A percentile compares a stretch with the other conserved stretches of the same genome.
These are phyloP conservation scores for Mycena olivaceomarginata DNA, from an alignment of 768 basidiomycete genomes.

Conservation along the genomic window DNA sequence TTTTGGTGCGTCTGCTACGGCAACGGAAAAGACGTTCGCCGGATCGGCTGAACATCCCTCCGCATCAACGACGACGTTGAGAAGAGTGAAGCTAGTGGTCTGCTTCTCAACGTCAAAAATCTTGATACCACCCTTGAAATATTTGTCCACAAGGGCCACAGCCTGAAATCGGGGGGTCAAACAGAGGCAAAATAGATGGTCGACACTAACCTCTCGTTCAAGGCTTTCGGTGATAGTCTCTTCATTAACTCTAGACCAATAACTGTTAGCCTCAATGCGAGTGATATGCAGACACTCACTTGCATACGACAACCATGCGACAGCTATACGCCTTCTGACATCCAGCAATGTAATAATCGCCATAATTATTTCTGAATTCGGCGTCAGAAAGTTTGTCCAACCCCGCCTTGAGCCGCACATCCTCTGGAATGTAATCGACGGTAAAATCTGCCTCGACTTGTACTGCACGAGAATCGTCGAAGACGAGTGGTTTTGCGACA, in stretches of 20 bases:
- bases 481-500: conserved; percentile 32
- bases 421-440: conserved; percentile 34
- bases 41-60: conserved; percentile 42
- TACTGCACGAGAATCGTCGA: conserved; percentile 45
- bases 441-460: conserved; percentile 37
- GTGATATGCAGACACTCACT: conserved; percentile 31
- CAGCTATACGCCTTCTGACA: conserved; percentile 40
- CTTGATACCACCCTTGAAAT: conserved; percentile 42
- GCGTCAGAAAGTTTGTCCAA: conserved; percentile 36
- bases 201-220: conserved; percentile 25
- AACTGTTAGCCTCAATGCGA: neutral
- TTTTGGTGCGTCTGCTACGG: conserved; percentile 38
- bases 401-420: conserved; percentile 37
- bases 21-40: conserved; percentile 30
- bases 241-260: conserved; percentile 36
- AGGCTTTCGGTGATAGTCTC: conserved; percentile 35
- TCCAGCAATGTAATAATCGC: conserved; percentile 47
- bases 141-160: conserved; percentile 35
- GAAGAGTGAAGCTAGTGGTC: conserved; percentile 36
- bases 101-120: conserved; percentile 31
- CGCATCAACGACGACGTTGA: conserved; percentile 45
- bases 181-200: neutral
- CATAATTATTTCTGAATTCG: conserved; percentile 43
- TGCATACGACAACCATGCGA: conserved; percentile 46
- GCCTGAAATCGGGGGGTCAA: conserved; percentile 17